phyloP scores from a whole-genome alignment of 2,329 filamentous ascomycete species.

The Didymosphaeria variabile region DNA sequence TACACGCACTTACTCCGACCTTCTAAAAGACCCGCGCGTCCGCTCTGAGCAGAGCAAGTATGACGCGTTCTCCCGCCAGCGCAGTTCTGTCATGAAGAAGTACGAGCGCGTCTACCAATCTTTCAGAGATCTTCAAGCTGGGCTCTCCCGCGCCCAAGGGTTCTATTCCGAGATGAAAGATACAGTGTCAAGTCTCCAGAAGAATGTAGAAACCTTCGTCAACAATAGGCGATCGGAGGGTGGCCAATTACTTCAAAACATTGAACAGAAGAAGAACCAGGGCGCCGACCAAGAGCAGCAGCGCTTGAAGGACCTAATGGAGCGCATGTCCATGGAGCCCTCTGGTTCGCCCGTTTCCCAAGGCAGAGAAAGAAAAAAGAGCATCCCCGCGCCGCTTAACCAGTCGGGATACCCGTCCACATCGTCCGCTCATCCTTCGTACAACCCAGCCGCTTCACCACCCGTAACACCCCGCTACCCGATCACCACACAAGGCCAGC shows the following conservation, averaged over 20 bases:
- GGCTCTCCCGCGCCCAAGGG: conserved; percentile 84
- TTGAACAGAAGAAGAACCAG: conserved; percentile 78
- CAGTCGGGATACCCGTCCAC: conserved; percentile 47
- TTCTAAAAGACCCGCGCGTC: conserved; percentile 93
- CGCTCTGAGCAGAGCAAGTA: conserved; percentile 95
- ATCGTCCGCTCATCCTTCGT: conserved; percentile 52
- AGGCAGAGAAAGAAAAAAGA: conserved; percentile 44
- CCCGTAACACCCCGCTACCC: conserved; percentile 58
- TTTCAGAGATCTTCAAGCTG: conserved; percentile 87
- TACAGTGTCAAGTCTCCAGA: conserved; percentile 87
- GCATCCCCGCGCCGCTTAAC: conserved; percentile 52
- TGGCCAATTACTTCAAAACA: conserved; percentile 85
- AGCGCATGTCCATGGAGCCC: conserved; percentile 86
- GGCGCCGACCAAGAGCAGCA: conserved; percentile 86
- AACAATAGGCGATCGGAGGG: conserved; percentile 93
- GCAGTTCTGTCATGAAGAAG: conserved; percentile 79
- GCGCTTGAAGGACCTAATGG: conserved; percentile 88
- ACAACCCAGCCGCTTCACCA: conserved; percentile 60
- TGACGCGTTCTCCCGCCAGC: conserved; percentile 84
- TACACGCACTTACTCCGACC: conserved; percentile 82
- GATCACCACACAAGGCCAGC: conserved; percentile 40
- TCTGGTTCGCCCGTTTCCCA: conserved; percentile 46
- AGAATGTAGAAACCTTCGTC: conserved; percentile 97
- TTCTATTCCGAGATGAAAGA: conserved; percentile 98
- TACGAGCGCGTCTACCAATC: conserved; percentile 94